Percentiles rank a stretch among this genome's conserved stretches.
These are phyloP conservation scores for Pyricularia sp. DNA, from an alignment of 2,329 filamentous ascomycete species.

Conservation along the genomic window DNA sequence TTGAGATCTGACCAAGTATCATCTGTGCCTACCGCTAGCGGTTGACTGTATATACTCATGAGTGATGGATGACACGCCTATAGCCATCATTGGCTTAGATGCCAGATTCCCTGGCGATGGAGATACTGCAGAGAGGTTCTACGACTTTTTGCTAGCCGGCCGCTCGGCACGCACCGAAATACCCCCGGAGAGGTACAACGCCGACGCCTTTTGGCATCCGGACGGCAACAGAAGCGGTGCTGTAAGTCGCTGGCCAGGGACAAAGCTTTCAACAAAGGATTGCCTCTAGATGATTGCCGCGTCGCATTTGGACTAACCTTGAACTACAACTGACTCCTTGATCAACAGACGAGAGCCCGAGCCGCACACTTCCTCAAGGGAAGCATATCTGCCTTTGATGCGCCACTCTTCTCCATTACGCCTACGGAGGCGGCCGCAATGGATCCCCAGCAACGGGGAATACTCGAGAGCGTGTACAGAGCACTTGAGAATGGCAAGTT, in stretches of 20 bases:
- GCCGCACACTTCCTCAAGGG: conserved; percentile 7
- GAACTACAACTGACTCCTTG: neutral
- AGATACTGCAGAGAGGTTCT: conserved; percentile 17
- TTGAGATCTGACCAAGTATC: neutral
- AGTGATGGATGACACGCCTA: conserved; percentile 14
- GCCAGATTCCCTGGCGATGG: conserved; percentile 18
- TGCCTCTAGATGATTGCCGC: neutral
- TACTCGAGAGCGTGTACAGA: conserved; percentile 54
- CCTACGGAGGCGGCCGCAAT: conserved; percentile 56
- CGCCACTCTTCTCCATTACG: conserved; percentile 61
- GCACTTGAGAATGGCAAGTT: conserved; percentile 44
- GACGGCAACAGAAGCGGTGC: conserved; percentile 17
- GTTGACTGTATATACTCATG: neutral
- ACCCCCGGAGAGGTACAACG: conserved; percentile 19
- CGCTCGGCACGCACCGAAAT: conserved; percentile 17
- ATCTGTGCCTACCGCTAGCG: neutral
- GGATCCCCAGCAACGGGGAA: conserved; percentile 56
- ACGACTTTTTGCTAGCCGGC: conserved; percentile 17
- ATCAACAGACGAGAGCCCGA: conserved; percentile 1
- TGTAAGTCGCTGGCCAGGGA: conserved; percentile 7
- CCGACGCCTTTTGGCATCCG: conserved; percentile 20
- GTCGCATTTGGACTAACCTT: neutral
- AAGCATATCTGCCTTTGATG: conserved; percentile 36
- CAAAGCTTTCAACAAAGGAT: neutral
- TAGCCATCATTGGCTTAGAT: conserved; percentile 17